Evolutionary conservation across 148 eudicot species (phyloP).

Genomic region (Pharnaceum exiguum): DNA sequence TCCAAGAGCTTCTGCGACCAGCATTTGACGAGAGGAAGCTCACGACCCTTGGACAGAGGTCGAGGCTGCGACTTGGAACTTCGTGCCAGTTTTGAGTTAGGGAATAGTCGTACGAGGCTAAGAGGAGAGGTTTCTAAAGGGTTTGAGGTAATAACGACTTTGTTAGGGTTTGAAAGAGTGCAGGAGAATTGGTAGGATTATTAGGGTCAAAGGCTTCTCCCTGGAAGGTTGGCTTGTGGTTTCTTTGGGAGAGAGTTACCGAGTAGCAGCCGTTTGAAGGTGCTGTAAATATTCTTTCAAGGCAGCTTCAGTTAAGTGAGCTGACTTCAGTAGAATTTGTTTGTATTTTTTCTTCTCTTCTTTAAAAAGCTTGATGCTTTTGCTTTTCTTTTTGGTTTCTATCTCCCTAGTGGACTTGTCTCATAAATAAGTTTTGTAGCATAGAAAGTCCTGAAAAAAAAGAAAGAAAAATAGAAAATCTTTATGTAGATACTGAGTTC

Average conservation of each 20-base stretch:
- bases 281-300: conserved; percentile 68
- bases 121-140: background rate
- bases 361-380: conserved; percentile 5
- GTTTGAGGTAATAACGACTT: conserved; percentile 19
- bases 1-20: conserved; percentile 59
- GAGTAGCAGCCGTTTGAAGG: conserved; percentile 17
- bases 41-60: conserved; percentile 60
- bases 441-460: conserved; percentile 1
- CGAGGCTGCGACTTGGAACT: conserved; percentile 94
- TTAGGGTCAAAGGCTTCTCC: conserved; percentile 16
- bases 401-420: conserved; percentile 27
- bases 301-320: no score
- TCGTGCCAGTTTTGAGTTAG: conserved; percentile 92
- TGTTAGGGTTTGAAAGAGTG: conserved; percentile 28
- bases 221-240: conserved; percentile 10
- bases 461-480: conserved; percentile 6
- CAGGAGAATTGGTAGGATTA: conserved; percentile 20
- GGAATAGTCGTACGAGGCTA: conserved; percentile 7
- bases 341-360: conserved; percentile 21
- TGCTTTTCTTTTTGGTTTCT: background rate
- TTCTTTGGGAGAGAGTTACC: conserved; percentile 20
- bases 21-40: conserved; percentile 66
- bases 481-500: conserved; percentile 24
- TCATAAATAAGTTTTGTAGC: conserved; percentile 40
- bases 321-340: conserved; percentile 31